phyloP scores from a whole-genome alignment of 169 alveolate species.

The Plasmodium cynomolgi region DNA sequence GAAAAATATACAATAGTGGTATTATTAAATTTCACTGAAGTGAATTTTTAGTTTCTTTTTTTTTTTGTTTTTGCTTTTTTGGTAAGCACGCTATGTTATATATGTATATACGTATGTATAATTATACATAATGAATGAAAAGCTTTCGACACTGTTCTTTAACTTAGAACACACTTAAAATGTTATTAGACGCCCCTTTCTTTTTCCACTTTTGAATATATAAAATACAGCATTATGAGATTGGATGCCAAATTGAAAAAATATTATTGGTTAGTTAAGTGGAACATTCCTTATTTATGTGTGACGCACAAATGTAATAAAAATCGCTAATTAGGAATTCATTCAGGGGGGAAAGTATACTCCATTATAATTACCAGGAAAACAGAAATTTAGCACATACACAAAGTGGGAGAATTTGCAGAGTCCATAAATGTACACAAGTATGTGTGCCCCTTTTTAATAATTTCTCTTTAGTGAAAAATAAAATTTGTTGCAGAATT shows the following conservation, averaged over 20 bases:
- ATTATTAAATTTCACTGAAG: not conserved
- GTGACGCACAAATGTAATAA: not conserved
- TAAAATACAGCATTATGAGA: not conserved
- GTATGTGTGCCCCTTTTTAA: not conserved
- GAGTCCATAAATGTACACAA: not conserved
- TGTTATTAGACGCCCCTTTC: not conserved
- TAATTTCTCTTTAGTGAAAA: not conserved
- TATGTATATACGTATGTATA: too few relatives aligned
- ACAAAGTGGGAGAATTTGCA: not conserved
- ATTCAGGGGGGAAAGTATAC: not conserved
- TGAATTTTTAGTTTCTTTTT: not conserved
- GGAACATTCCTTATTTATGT: not conserved
- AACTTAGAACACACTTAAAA: not conserved
- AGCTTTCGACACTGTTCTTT: not conserved
- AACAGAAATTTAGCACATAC: not conserved
- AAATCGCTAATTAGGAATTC: not conserved
- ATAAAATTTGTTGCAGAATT: not conserved
- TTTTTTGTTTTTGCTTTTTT: not conserved
- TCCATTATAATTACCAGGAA: not conserved
- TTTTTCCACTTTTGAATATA: not conserved
- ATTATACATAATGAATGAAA: not conserved
- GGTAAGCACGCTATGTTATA: not conserved
- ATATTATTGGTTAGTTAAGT: not conserved
- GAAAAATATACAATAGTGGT: not conserved
- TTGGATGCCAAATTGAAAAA: not conserved